A percentile compares a stretch with the other conserved stretches of the same genome.
phyloP scores from a whole-genome alignment of 2,329 filamentous ascomycete genomes.

The Colletotrichum siamense region DNA sequence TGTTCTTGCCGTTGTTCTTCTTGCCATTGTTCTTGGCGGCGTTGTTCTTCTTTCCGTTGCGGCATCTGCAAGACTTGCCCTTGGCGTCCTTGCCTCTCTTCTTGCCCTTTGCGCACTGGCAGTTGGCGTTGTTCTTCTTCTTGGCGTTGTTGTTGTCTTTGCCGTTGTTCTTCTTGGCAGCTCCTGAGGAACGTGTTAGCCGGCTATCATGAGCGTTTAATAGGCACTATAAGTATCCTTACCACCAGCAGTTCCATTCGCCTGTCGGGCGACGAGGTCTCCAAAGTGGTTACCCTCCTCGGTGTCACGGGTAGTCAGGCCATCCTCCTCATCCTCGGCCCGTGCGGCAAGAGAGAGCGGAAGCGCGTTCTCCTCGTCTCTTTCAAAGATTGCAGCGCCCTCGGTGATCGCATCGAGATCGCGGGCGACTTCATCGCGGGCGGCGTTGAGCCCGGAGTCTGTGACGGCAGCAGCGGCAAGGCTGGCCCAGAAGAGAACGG shows the following conservation, averaged over 20 bases:
- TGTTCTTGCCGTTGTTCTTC: neutral
- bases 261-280: neutral
- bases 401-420: neutral
- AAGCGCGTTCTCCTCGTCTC: neutral
- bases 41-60: neutral
- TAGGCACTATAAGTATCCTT: neutral
- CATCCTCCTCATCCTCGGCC: neutral
- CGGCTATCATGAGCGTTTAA: neutral
- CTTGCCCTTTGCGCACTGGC: neutral
- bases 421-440: neutral
- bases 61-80: constrained; percentile 5
- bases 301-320: neutral
- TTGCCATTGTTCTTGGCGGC: neutral
- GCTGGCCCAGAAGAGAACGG: constrained; percentile 2
- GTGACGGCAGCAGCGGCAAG: constrained; percentile 3
- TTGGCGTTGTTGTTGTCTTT: neutral
- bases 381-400: neutral
- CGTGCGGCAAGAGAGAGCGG: neutral
- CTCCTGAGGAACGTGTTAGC: neutral
- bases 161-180: neutral
- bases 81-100: constrained; percentile 5
- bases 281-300: neutral
- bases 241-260: neutral
- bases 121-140: neutral
- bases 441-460: neutral